phyloP scores from a whole-genome alignment of 257 asterid species.

The Scutellaria barbata region DNA sequence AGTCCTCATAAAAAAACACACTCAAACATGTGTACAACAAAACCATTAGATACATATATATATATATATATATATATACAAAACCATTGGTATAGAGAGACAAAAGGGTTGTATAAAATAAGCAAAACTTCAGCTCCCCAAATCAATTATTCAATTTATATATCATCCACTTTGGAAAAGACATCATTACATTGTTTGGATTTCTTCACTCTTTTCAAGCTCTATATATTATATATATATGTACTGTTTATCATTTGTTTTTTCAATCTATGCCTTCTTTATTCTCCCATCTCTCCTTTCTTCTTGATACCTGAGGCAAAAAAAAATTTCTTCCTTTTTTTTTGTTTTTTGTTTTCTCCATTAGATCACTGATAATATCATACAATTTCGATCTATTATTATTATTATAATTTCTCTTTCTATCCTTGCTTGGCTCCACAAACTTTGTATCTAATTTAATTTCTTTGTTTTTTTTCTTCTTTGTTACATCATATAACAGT shows the following conservation, averaged over 20 bases:
- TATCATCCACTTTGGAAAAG: conserved; percentile 29
- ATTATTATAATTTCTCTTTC: not conserved
- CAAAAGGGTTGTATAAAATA: conserved; percentile 35
- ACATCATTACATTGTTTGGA: conserved; percentile 23
- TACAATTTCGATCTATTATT: not conserved
- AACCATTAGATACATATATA: conserved; percentile 28
- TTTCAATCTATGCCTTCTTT: conserved; percentile 30
- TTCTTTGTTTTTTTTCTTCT: conserved; percentile 12
- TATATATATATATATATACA: conserved; percentile 17
- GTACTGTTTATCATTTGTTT: conserved; percentile 5
- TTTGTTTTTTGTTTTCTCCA: no score
- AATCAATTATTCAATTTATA: conserved; percentile 28
- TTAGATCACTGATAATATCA: not conserved
- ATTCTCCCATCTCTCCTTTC: conserved; percentile 35
- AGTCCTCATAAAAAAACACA: conserved; percentile 25
- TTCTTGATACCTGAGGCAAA: conserved; percentile 33
- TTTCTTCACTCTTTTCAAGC: conserved; percentile 24
- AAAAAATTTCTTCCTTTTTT: no score
- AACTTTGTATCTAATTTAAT: conserved; percentile 37
- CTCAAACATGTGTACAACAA: not conserved
- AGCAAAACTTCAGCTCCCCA: conserved; percentile 31
- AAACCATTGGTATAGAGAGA: conserved; percentile 18
- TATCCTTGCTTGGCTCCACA: conserved; percentile 42
- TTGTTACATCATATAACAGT: not conserved
- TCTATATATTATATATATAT: conserved; percentile 23